Conservation (phyloP, 2,329 filamentous ascomycete genomes). For the Botryotinia calthae region DNA sequence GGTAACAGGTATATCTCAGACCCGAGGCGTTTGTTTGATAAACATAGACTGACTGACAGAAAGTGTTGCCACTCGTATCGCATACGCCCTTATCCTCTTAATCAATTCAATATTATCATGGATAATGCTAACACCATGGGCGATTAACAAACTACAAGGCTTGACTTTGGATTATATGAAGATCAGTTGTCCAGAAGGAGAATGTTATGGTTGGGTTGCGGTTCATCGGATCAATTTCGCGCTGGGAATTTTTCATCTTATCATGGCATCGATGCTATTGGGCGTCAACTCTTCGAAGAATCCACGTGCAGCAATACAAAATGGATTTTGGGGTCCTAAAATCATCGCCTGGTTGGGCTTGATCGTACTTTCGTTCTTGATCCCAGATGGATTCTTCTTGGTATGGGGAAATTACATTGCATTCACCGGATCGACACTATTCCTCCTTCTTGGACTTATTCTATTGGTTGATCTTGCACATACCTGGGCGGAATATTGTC, state of each 20-base stretch:
- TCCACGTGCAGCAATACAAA: constrained; percentile 83
- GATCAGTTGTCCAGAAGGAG: constrained; percentile 84
- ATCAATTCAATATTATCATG: constrained; percentile 96
- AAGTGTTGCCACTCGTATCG: constrained; percentile 91
- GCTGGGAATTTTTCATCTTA: constrained; percentile 86
- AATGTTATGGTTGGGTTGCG: constrained; percentile 93
- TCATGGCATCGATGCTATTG: constrained; percentile 79
- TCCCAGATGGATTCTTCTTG: constrained; percentile 91
- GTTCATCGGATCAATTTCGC: constrained; percentile 98
- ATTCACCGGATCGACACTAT: constrained; percentile 83
- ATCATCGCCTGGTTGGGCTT: constrained; percentile 83
- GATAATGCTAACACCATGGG: constrained; percentile 99
- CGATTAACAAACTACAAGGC: constrained; percentile 90
- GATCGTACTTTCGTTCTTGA: constrained; percentile 89
- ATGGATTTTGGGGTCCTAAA: constrained; percentile 99
- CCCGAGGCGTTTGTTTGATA: background rate
- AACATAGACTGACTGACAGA: constrained; percentile 22
- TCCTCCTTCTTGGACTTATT: constrained; percentile 87
- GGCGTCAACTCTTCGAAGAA: constrained; percentile 86
- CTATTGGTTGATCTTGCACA: constrained; percentile 93
- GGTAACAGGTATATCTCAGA: constrained; percentile 71
- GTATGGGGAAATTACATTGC: constrained; percentile 95
- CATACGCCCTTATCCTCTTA: constrained; percentile 89
- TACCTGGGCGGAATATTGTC: constrained; percentile 94
- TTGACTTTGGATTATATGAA: constrained; percentile 94